phyloP scores from a whole-genome alignment of 2,329 filamentous ascomycete species.

The Penicillium psychrosexuale region DNA sequence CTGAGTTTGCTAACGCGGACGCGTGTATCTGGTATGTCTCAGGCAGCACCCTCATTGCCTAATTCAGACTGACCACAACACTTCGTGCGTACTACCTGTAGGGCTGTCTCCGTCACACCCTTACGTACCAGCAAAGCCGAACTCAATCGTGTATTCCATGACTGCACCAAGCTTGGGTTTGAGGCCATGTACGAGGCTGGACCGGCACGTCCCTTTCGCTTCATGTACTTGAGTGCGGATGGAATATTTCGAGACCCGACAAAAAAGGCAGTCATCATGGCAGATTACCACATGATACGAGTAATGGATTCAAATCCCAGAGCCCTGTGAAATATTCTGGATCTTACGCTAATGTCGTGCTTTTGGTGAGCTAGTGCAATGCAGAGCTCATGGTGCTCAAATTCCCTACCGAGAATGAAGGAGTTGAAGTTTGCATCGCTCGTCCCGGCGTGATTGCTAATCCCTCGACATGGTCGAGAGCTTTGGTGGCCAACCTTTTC shows the following conservation, averaged over 20 bases:
- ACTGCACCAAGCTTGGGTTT: constrained; percentile 36
- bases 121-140: too few relatives aligned
- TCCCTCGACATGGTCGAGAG: constrained; percentile 3
- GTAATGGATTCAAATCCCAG: not conserved
- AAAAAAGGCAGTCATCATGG: constrained; percentile 34
- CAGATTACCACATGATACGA: constrained; percentile 13
- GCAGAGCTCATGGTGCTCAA: constrained; percentile 11
- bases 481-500: not conserved
- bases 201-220: constrained; percentile 40
- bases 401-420: not conserved
- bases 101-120: constrained; percentile 4
- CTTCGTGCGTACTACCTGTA: not conserved
- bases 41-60: not conserved
- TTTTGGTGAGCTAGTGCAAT: not conserved
- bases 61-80: not conserved
- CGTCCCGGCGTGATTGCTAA: constrained; percentile 8
- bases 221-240: constrained; percentile 52
- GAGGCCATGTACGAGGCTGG: constrained; percentile 36
- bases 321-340: not conserved
- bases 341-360: not conserved
- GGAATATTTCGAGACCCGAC: constrained; percentile 46
- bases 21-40: constrained; percentile 39
- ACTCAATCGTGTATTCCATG: constrained; percentile 41
- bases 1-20: constrained; percentile 31
- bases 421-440: constrained; percentile 8